Evolutionary conservation across 208 protist genomes (phyloP).

Genomic region (Crithidia bombi): DNA sequence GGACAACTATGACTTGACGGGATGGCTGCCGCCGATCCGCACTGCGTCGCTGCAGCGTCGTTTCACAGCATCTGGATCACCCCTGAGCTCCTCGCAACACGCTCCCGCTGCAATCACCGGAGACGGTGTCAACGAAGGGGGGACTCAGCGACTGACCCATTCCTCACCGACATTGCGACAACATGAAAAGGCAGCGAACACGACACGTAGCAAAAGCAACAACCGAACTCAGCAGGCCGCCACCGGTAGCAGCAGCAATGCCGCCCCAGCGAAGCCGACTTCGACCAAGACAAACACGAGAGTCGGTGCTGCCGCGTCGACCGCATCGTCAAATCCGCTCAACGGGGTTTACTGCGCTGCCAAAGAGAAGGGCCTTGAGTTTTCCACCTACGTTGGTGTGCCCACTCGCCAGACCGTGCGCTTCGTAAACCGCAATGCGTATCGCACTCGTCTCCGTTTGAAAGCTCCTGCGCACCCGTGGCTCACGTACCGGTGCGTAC

Average conservation of each 20-base stretch:
- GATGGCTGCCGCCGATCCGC: constrained; percentile 18
- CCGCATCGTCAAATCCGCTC: constrained; percentile 1
- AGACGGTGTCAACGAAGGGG: not conserved
- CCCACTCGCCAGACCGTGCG: constrained; percentile 43
- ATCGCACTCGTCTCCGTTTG: constrained; percentile 64
- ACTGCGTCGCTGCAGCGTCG: constrained; percentile 4
- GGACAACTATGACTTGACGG: not conserved
- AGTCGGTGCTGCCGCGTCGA: not conserved
- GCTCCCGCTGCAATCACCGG: not conserved
- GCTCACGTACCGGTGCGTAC: constrained; percentile 61
- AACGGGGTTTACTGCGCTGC: constrained; percentile 62
- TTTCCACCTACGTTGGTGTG: constrained; percentile 44
- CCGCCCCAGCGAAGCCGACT: constrained; percentile 2
- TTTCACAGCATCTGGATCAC: not conserved
- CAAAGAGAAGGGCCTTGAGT: constrained; percentile 34
- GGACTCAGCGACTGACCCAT: constrained; percentile 4
- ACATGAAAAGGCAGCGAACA: constrained; percentile 9
- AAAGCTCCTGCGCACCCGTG: constrained; percentile 70
- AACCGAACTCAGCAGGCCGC: not conserved
- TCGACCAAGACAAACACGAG: not conserved
- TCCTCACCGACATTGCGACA: constrained; percentile 8
- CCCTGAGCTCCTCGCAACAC: not conserved
- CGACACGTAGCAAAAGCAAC: constrained; percentile 3
- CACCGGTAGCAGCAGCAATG: not conserved
- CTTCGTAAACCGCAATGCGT: constrained; percentile 76